A percentile compares a stretch with the other conserved stretches of the same genome.
Evolutionary conservation across 768 basidiomycete genomes (phyloP).

Genomic region (Baorangia bicolor): DNA sequence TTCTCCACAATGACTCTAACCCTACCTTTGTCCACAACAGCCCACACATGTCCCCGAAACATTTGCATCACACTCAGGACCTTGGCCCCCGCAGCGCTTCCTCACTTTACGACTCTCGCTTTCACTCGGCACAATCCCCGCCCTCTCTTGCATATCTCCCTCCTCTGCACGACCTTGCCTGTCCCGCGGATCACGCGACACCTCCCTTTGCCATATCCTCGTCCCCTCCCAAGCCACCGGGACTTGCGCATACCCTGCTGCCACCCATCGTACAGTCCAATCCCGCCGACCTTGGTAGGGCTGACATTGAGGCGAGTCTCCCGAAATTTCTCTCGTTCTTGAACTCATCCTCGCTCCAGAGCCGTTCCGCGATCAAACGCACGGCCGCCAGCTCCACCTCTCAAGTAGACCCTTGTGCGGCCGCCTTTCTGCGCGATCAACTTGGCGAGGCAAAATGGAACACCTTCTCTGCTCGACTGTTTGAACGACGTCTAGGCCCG

Average conservation of each 20-base stretch:
- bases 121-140: constrained; percentile 26
- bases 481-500: constrained; percentile 44
- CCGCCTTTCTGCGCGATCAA: constrained; percentile 44
- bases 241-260: constrained; percentile 30
- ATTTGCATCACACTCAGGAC: constrained; percentile 28
- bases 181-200: constrained; percentile 16
- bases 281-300: constrained; percentile 27
- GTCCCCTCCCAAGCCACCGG: constrained; percentile 23
- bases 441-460: constrained; percentile 45
- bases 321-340: background rate
- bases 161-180: constrained; percentile 26
- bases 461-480: constrained; percentile 47
- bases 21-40: constrained; percentile 18
- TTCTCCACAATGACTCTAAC: constrained; percentile 21
- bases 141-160: constrained; percentile 26
- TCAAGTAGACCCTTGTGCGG: constrained; percentile 43
- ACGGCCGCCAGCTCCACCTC: constrained; percentile 18
- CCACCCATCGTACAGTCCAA: constrained; percentile 36
- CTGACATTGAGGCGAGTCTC: constrained; percentile 25
- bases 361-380: constrained; percentile 29
- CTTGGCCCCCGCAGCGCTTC: constrained; percentile 14
- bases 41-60: constrained; percentile 30
- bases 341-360: constrained; percentile 22
- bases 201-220: constrained; percentile 20
- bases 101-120: constrained; percentile 27